Evolutionary conservation across 1,284 basidiomycete genomes (phyloP), one percentile per base, ranked within the genome.

Genomic region (Ustilago lituana): DNA sequence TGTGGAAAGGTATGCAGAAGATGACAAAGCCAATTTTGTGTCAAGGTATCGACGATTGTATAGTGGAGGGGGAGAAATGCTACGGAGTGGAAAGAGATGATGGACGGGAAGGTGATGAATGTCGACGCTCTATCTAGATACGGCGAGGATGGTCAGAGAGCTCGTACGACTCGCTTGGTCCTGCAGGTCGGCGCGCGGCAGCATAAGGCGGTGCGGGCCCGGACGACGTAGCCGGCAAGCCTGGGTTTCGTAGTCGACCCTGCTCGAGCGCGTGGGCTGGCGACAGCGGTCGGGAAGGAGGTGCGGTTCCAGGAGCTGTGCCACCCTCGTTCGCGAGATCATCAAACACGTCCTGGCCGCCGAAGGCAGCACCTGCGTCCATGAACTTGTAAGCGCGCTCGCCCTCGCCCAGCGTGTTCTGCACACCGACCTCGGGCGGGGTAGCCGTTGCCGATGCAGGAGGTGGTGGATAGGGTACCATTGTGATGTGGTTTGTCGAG

Each of bases 211-310:
- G 67, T 1, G 67, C 60, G 4, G 65, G 54, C 15, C 50, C 59
- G 23, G 51, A 29, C 32, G 61, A 64, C 17, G 61, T 49, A 6
- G 52, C 6, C 14, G 67, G 61, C 33, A 70, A n/a, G 20, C 67
- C 65, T 1, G 61, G 50, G 43, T 41, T 52, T 15, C 67, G 38
- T 37, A 64, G 27, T 14, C 67, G 56, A 10, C 67, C 67, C 31
- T 71, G 67, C 35, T 71, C 67, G 9, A 71, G 51, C 5, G 67
- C 67, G 29, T 71, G 65, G 31, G 67, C 67, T 1, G 67, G 67
- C 33, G 62, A 66, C n/a, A 62, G 4, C 3, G 67, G 62, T 7
- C 67, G 53, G 27, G 67, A 71, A 17, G 62, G 53, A 14, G 67
- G 62, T 4, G 62, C 67, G 0, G 67, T 71, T 12, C 43, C 67